Percentiles rank a stretch among this genome's conserved stretches.
phyloP scores from a whole-genome alignment of 306 rosid genomes.

The Neltuma alba region DNA sequence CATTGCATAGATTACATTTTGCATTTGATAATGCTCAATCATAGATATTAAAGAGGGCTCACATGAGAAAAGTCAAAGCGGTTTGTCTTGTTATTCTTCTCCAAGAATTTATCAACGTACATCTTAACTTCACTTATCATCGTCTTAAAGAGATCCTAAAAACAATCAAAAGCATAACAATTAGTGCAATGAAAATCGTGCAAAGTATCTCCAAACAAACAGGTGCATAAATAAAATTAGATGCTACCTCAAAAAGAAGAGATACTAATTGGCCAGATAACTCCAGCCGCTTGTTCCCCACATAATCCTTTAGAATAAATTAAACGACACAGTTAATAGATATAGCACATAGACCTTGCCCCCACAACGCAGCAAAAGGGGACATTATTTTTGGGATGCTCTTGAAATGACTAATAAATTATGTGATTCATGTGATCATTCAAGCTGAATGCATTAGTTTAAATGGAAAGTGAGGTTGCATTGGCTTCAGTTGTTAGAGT shows the following conservation, averaged over 20 bases:
- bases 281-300: slow-evolving; percentile 95
- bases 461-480: background rate
- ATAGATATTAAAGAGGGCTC: slow-evolving; percentile 36
- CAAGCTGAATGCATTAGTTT: background rate
- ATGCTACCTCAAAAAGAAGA: slow-evolving; percentile 85
- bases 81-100: slow-evolving; percentile 56
- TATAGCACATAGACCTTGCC: background rate
- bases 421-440: background rate
- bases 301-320: slow-evolving; percentile 69
- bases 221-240: slow-evolving; percentile 23
- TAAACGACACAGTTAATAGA: slow-evolving; percentile 12
- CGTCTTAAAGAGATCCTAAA: slow-evolving; percentile 88
- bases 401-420: background rate
- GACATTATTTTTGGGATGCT: background rate
- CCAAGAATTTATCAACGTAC: slow-evolving; percentile 44
- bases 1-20: slow-evolving; percentile 17
- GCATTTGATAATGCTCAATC: slow-evolving; percentile 5
- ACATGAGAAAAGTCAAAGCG: slow-evolving; percentile 68
- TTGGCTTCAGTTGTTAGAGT: background rate
- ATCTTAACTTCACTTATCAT: slow-evolving; percentile 56
- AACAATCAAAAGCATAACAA: slow-evolving; percentile 31
- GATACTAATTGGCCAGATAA: slow-evolving; percentile 89
- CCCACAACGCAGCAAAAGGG: background rate
- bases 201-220: slow-evolving; percentile 23
- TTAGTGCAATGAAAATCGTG: slow-evolving; percentile 15